Conservation (phyloP, 164 flowering plant species). For the Tinospora cordifolia region DNA sequence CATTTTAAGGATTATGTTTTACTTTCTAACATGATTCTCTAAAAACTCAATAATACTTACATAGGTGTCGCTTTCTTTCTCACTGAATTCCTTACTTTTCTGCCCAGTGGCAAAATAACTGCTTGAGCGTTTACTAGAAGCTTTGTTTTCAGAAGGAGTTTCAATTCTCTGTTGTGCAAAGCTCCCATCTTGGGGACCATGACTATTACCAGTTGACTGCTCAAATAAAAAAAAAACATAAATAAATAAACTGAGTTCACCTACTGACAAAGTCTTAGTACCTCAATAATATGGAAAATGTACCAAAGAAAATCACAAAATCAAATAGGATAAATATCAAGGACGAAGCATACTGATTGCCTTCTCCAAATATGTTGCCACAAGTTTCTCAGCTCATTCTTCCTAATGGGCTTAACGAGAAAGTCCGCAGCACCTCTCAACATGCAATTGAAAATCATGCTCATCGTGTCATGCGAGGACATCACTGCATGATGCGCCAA, state of each 20-base stretch:
- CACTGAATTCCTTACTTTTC: slow-evolving; percentile 37
- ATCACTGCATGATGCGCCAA: slow-evolving; percentile 62
- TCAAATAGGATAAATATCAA: neutral
- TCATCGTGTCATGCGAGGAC: slow-evolving; percentile 77
- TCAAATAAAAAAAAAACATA: neutral
- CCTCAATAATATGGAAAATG: neutral
- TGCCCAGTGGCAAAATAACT: slow-evolving; percentile 29
- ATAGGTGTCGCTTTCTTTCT: slow-evolving; percentile 83
- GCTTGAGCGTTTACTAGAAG: slow-evolving; percentile 49
- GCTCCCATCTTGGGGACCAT: slow-evolving; percentile 28
- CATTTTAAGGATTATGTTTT: neutral
- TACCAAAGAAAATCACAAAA: neutral
- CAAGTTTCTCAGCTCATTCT: slow-evolving; percentile 78
- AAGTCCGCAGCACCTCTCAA: slow-evolving; percentile 91
- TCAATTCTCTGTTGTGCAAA: slow-evolving; percentile 36
- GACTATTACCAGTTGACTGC: slow-evolving; percentile 27
- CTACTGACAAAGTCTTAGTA: neutral
- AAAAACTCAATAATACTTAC: slow-evolving; percentile 28
- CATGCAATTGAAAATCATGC: slow-evolving; percentile 82
- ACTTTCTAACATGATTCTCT: neutral
- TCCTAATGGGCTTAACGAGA: slow-evolving; percentile 88
- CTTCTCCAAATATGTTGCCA: slow-evolving; percentile 99
- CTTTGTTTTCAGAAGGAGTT: slow-evolving; percentile 42
- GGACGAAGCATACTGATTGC: slow-evolving; percentile 51
- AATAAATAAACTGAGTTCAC: neutral